Conservation (phyloP, 257 asterid species). For the Ajuga chamaepitys region DNA sequence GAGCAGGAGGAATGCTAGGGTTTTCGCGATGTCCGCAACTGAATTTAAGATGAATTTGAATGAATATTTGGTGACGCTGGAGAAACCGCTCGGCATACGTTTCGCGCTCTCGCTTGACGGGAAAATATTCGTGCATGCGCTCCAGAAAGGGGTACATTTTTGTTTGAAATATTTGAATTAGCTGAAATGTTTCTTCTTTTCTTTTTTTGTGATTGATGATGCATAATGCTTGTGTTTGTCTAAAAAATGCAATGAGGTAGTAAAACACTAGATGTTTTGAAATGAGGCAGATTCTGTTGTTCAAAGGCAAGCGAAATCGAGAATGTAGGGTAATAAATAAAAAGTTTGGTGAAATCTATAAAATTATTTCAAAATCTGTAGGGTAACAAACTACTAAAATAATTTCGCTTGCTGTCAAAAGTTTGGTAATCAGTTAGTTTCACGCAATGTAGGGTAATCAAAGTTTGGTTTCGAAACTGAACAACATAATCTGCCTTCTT, state of each 20-base stretch:
- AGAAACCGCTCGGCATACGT: constrained; percentile 85
- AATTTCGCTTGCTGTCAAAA: too few relatives aligned
- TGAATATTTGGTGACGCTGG: constrained; percentile 82
- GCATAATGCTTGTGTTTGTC: background rate
- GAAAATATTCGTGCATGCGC: constrained; percentile 77
- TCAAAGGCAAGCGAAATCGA: background rate
- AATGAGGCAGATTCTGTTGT: background rate
- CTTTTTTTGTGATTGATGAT: background rate
- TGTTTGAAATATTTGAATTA: background rate
- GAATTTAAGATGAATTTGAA: constrained; percentile 69
- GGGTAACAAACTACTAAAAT: too few relatives aligned
- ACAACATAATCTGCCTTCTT: too few relatives aligned
- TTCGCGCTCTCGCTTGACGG: constrained; percentile 86
- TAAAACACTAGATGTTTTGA: background rate
- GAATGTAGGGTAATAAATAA: too few relatives aligned
- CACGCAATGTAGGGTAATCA: too few relatives aligned
- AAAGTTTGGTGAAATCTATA: too few relatives aligned
- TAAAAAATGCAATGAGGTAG: background rate
- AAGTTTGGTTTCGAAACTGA: too few relatives aligned
- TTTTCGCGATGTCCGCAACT: constrained; percentile 35
- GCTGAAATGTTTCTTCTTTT: background rate
- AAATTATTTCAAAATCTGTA: too few relatives aligned
- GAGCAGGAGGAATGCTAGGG: constrained; percentile 17
- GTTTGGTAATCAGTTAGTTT: too few relatives aligned
- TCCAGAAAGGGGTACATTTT: constrained; percentile 72